Evolutionary conservation across 306 rosid genomes (phyloP).

Genomic region (Ammopiptanthus mongolicus): DNA sequence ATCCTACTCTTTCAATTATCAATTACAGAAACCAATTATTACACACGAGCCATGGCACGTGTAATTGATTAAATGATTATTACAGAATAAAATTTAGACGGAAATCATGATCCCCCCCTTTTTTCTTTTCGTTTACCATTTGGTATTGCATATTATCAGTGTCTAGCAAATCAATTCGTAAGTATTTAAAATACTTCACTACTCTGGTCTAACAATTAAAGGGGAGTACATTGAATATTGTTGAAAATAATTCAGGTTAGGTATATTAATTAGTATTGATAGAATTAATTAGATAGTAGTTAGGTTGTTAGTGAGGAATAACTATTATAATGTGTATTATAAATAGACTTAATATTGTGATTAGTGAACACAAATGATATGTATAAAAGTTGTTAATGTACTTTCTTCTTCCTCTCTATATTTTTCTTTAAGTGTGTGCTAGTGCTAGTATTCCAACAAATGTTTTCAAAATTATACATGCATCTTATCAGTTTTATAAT

Average conservation of each 20-base stretch:
- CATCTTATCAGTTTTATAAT: background rate
- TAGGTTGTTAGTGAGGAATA: too few species aligned
- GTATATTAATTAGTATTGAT: too few species aligned
- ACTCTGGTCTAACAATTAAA: background rate
- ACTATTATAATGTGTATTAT: too few species aligned
- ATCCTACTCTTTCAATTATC: background rate
- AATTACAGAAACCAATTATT: background rate
- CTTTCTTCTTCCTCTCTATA: too few species aligned
- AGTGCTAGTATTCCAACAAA: too few species aligned
- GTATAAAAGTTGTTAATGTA: too few species aligned
- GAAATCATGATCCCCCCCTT: background rate
- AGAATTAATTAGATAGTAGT: too few species aligned
- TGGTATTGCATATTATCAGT: background rate
- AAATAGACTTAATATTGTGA: too few species aligned
- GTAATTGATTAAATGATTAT: background rate
- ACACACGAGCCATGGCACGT: background rate
- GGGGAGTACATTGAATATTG: background rate
- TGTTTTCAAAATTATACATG: too few species aligned
- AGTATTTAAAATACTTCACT: background rate
- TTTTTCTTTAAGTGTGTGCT: too few species aligned
- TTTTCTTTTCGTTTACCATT: background rate
- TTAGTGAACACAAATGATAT: too few species aligned
- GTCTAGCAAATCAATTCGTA: background rate
- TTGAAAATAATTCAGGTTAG: too few species aligned
- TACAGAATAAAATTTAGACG: background rate